A percentile compares a stretch with the other conserved stretches of the same genome.
Conservation (phyloP, 176 grass and related monocot genomes). For the Cenchrus fungigraminus region DNA sequence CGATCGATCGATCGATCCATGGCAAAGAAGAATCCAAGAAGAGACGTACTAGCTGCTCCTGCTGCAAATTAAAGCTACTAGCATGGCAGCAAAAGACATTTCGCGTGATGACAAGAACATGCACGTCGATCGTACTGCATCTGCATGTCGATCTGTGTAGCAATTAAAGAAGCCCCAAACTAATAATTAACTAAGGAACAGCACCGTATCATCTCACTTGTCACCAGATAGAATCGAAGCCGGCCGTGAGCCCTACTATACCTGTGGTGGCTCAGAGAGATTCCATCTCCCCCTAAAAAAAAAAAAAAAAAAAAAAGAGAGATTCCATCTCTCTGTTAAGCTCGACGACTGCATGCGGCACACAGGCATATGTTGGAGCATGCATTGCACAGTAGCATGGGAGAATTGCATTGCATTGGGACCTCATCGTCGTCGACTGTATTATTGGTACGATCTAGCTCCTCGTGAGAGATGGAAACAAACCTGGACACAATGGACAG, state of each 20-base stretch:
- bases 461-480: slow-evolving; percentile 57
- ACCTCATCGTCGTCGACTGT: slow-evolving; percentile 11
- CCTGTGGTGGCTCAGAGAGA: neutral
- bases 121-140: neutral
- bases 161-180: slow-evolving; percentile 44
- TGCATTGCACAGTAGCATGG: neutral
- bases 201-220: neutral
- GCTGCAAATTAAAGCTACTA: too few relatives aligned
- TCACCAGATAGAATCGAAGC: neutral
- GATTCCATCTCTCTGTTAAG: slow-evolving; percentile 12
- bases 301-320: neutral
- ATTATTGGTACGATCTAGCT: neutral
- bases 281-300: neutral
- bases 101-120: neutral
- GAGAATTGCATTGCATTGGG: neutral
- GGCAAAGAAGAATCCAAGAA: neutral
- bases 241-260: slow-evolving; percentile 25
- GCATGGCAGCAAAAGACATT: neutral
- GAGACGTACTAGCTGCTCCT: neutral
- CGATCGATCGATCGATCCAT: neutral
- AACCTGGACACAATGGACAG: neutral
- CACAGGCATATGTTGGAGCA: neutral
- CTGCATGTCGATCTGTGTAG: neutral
- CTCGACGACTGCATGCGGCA: neutral
- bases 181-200: neutral